Evolutionary conservation across 768 basidiomycete genomes (phyloP), one percentile per base, ranked within the genome.

Genomic region (Kwoniella sp.): DNA sequence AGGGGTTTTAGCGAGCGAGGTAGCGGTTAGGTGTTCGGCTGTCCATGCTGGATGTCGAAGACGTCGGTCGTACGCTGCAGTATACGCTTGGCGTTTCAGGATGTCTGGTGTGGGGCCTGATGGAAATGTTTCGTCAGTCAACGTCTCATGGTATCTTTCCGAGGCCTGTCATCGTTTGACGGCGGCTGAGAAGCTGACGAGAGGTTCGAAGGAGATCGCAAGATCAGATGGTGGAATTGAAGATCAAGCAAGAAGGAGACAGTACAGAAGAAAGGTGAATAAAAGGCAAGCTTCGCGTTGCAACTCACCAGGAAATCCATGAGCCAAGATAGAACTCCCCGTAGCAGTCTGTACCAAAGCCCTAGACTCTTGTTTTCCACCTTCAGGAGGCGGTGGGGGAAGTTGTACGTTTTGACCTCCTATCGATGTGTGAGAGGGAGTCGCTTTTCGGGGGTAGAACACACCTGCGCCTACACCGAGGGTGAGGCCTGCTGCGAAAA

Each of bases 11-110:
- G 85, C 85, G 12, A 96, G 82, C 0, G 88, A 88, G 0, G 88
- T 85, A 7, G 86, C 84, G 0, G 92, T 96, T 36, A 99, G 83
- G 77, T 98, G 94, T 78, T 99, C 93, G 4, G 93, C 96, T 0
- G 95, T 96, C 94, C 95, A 98, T 30, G 93, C 86, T 1, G 95
- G 93, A 81, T 98, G 94, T 19, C 91, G 84, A 60, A 94, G 82
- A 13, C 91, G 84, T 57, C 96, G 83, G 79, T 99, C 96, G 78
- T 99, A 98, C 9, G 86, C 91, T 0, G 91, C 88, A 22, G 89
- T 87, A 73, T 96, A 97, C 17, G 90, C 92, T 75, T 86, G 86
- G 53, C 92, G 85, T 48, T 88, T 84, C 22, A 96, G 82, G 13
- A 88, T 76, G 80, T 96, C 94, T 1, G 88, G 84, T 55, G 92